Conservation (phyloP, 345 rosid genomes). For the Populus davidiana region DNA sequence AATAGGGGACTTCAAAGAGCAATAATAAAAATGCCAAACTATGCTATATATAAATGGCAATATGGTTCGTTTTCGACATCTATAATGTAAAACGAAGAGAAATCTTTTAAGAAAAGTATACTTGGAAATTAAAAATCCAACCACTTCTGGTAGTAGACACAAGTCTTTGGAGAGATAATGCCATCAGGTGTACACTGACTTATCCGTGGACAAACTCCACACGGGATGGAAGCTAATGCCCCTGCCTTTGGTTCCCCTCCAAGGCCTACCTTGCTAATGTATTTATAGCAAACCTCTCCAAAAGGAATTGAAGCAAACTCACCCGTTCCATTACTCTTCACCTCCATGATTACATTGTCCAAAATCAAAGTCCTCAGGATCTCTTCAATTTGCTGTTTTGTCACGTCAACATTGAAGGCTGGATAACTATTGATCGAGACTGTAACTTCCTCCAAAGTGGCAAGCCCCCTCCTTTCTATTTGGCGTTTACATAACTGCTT, state of each 20-base stretch:
- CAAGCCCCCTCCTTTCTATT: constrained; percentile 33
- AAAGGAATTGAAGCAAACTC: constrained; percentile 48
- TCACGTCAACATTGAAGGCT: constrained; percentile 27
- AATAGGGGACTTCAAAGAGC: not conserved
- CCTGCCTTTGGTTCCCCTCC: constrained; percentile 44
- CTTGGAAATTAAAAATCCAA: constrained; percentile 53
- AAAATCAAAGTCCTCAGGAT: constrained; percentile 59
- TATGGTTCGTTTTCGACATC: not conserved
- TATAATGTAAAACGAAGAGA: not conserved
- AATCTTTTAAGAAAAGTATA: not conserved
- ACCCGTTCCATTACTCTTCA: constrained; percentile 59
- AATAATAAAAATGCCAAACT: not conserved
- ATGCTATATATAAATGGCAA: not conserved
- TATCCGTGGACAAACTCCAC: constrained; percentile 76
- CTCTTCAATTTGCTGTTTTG: constrained; percentile 51
- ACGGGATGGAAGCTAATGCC: constrained; percentile 68
- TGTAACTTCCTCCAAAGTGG: constrained; percentile 48
- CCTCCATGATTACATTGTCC: constrained; percentile 59
- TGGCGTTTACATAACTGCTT: constrained; percentile 41
- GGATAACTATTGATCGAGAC: constrained; percentile 35
- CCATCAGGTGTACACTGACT: constrained; percentile 67
- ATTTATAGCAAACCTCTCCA: constrained; percentile 55
- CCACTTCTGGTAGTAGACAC: constrained; percentile 64
- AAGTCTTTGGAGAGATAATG: constrained; percentile 53
- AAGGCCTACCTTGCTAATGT: constrained; percentile 22